These are phyloP conservation scores for Beauveria australis DNA, from an alignment of 2,329 filamentous ascomycete genomes.

Conservation along the genomic window DNA sequence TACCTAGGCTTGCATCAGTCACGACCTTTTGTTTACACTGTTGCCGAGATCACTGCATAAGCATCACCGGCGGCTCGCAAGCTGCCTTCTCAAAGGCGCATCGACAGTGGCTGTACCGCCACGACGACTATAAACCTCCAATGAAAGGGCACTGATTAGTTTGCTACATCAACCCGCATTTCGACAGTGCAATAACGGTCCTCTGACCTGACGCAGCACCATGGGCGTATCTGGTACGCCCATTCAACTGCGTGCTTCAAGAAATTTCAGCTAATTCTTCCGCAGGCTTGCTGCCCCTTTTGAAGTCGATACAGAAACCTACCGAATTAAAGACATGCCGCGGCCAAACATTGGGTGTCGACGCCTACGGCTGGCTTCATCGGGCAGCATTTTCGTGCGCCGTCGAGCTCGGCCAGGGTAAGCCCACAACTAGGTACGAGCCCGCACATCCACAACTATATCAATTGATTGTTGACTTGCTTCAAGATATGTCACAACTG, in stretches of 20 bases:
- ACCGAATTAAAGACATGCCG: slow-evolving; percentile 78
- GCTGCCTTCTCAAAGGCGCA: not conserved
- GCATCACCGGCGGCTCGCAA: not conserved
- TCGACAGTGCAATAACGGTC: not conserved
- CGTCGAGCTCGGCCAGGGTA: slow-evolving; percentile 79
- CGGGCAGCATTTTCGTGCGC: slow-evolving; percentile 85
- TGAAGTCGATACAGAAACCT: slow-evolving; percentile 93
- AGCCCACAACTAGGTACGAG: slow-evolving; percentile 75
- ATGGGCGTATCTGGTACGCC: slow-evolving; percentile 31
- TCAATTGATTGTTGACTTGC: not conserved
- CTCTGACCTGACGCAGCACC: slow-evolving; percentile 11
- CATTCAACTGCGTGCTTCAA: not conserved
- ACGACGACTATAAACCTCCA: not conserved
- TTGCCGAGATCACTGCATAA: not conserved
- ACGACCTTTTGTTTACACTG: slow-evolving; percentile 1
- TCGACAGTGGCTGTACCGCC: not conserved
- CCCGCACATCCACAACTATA: not conserved
- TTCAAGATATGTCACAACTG: slow-evolving; percentile 76
- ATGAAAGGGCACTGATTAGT: not conserved
- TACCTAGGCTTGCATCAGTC: not conserved
- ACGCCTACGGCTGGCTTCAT: slow-evolving; percentile 97
- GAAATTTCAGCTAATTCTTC: slow-evolving; percentile 15
- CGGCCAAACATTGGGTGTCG: slow-evolving; percentile 86
- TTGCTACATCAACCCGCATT: not conserved
- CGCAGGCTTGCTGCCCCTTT: slow-evolving; percentile 73